Evolutionary conservation across 371 early-diverging fungal species (phyloP).

Genomic region (Thermomucor indicae-seudaticae): DNA sequence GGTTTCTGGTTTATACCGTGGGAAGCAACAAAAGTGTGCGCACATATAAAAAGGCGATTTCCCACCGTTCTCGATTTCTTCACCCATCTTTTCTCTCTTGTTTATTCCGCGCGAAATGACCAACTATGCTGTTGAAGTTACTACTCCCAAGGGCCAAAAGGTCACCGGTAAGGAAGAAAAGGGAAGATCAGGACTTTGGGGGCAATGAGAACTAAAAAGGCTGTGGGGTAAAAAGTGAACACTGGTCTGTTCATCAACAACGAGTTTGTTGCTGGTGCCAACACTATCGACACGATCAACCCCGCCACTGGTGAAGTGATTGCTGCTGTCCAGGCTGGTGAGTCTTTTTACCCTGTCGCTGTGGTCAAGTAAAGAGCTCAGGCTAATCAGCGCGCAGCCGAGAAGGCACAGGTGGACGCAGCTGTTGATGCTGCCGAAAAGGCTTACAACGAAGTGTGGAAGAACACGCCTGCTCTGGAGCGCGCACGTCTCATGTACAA

Average conservation of each 20-base stretch:
- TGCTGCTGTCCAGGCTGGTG: constrained; percentile 39
- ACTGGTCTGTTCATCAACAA: constrained; percentile 56
- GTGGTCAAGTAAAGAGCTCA: too few species aligned
- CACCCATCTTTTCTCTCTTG: constrained; percentile 1
- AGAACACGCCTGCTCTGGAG: constrained; percentile 18
- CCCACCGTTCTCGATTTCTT: not conserved
- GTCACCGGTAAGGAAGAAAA: constrained; percentile 28
- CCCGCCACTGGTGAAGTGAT: constrained; percentile 44
- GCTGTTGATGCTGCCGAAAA: constrained; percentile 47
- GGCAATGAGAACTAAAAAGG: too few species aligned
- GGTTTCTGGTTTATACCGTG: constrained; percentile 2
- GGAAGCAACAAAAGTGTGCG: not conserved
- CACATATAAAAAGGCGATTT: constrained; percentile 3
- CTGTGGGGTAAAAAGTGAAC: constrained; percentile 41
- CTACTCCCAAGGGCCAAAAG: constrained; percentile 31
- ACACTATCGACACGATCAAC: constrained; percentile 44
- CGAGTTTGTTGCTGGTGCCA: constrained; percentile 40
- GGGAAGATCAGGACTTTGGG: not conserved
- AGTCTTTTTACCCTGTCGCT: constrained; percentile 2
- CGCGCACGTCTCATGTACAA: constrained; percentile 44
- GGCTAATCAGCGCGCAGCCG: too few species aligned
- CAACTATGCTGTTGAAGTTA: constrained; percentile 17
- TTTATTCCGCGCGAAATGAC: constrained; percentile 10
- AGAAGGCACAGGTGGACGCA: constrained; percentile 35
- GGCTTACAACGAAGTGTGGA: constrained; percentile 46